Percentiles rank a stretch among this genome's conserved stretches.
phyloP scores from a whole-genome alignment of 257 asterid genomes.

The Solanum tarapatanum region DNA sequence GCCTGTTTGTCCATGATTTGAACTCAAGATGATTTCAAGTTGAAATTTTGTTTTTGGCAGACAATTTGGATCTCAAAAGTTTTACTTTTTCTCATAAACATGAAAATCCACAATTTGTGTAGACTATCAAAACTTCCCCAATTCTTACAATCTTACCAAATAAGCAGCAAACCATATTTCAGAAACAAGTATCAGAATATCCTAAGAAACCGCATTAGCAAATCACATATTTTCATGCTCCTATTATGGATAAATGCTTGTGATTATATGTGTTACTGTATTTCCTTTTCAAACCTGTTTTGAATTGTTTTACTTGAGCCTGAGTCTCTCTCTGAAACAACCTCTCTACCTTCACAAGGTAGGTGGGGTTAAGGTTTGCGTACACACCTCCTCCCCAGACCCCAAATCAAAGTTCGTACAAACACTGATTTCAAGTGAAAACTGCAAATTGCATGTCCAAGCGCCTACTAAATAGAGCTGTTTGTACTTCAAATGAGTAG shows the following conservation, averaged over 20 bases:
- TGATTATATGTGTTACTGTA: not conserved
- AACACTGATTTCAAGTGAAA: not conserved
- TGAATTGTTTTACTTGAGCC: not conserved
- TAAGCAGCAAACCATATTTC: not conserved
- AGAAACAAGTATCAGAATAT: not conserved
- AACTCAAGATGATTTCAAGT: not conserved
- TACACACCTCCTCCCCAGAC: not conserved
- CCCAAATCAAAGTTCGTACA: not conserved
- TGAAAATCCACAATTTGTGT: not conserved
- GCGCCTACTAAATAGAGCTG: not conserved
- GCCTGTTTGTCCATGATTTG: not conserved
- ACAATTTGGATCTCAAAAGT: not conserved
- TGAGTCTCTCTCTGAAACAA: not conserved
- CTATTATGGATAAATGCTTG: not conserved
- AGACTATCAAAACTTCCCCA: not conserved
- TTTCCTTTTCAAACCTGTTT: not conserved
- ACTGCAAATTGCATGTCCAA: not conserved
- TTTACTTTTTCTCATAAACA: not conserved
- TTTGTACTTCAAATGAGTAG: not conserved
- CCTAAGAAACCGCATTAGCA: not conserved
- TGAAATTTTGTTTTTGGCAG: not conserved
- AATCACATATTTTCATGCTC: not conserved
- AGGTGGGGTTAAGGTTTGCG: not conserved
- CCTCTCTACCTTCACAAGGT: not conserved
- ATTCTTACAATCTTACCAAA: not conserved